Percentiles rank a stretch among this genome's conserved stretches.
Conservation (phyloP, 2,329 filamentous ascomycete species). For the Alternaria atra region DNA sequence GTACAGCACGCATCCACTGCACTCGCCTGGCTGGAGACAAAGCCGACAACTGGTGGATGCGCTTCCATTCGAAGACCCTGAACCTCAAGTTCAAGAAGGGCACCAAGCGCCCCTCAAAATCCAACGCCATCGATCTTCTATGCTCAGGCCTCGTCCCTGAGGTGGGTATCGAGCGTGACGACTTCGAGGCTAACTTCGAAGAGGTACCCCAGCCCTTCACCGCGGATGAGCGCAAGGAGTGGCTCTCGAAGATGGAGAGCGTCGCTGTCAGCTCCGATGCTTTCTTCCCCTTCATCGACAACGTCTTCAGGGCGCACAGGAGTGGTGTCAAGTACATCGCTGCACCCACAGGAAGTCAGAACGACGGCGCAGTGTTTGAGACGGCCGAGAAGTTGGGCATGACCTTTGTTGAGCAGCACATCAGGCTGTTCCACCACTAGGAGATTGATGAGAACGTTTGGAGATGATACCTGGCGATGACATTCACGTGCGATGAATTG, state of each 20-base stretch:
- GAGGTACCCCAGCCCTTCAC: conserved; percentile 86
- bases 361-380: conserved; percentile 81
- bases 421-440: conserved; percentile 94
- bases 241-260: conserved; percentile 81
- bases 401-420: conserved; percentile 94
- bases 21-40: conserved; percentile 97
- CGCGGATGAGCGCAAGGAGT: conserved; percentile 81
- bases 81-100: conserved; percentile 97
- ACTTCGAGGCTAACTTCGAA: conserved; percentile 90
- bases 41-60: conserved; percentile 99
- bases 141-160: conserved; percentile 90
- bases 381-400: conserved; percentile 92
- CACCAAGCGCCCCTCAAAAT: conserved; percentile 95
- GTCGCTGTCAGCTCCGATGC: conserved; percentile 94
- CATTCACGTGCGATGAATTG: conserved; percentile 10
- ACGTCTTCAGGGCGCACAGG: conserved; percentile 88
- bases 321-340: conserved; percentile 97
- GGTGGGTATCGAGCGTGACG: conserved; percentile 81
- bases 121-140: conserved; percentile 95
- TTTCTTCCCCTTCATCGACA: conserved; percentile 99
- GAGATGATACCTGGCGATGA: conserved; percentile 4
- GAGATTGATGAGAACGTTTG: background rate
- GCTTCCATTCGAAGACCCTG: conserved; percentile 91
- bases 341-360: conserved; percentile 89
- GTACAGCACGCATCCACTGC: conserved; percentile 85